Base-by-base conservation (phyloP, 441 rosid genomes). In the Iberis amara region DNA sequence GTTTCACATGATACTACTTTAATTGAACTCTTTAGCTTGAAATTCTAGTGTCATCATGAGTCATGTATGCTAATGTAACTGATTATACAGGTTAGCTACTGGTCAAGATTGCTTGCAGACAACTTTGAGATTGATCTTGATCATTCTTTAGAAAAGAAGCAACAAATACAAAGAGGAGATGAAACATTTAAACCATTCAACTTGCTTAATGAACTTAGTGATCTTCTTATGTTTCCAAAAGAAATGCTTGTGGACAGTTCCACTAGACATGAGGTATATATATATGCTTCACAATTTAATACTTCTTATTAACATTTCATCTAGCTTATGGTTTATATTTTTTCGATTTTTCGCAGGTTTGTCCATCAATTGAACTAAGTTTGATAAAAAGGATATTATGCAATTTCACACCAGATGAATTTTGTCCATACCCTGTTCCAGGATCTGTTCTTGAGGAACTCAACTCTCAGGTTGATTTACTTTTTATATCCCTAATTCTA, bases 171-270 rank as follows among this genome's bases (percentile, higher is more conserved):
- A 27, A 75, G 68, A 24, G 76, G 73, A 54, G 75, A 70, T 64
- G 39, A 11, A 6, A 59, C 61, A 71, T 62, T 55, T 32, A 79
- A 72, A 66, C 61, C 79, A 59, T 91, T 88, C 61, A 24, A 12
- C 28, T 83, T 83, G 67, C 87, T 91, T 11, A 81, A 80, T 66
- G 79, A 76, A 65, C 65, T 91, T 59, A 88, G 98, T 32, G 94
- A 83, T 74, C 94, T 91, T 59, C 73, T 91, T 54, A 91, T 91
- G 98, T 84, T 91, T 66, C 98, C 98, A 33, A 85, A 87, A 70
- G 96, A 88, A 69, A 75, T 87, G 95, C 77, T 91, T 32, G 55
- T 81, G 40, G 94, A 91, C 47, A 68, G 72, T 52, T 73, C 83
- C 8, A 61, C 75, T 43, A 76, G 96, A 70, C 74, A 64, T 64